Evolutionary conservation across 306 rosid species (phyloP).

Genomic region (Nissolia schottii): DNA sequence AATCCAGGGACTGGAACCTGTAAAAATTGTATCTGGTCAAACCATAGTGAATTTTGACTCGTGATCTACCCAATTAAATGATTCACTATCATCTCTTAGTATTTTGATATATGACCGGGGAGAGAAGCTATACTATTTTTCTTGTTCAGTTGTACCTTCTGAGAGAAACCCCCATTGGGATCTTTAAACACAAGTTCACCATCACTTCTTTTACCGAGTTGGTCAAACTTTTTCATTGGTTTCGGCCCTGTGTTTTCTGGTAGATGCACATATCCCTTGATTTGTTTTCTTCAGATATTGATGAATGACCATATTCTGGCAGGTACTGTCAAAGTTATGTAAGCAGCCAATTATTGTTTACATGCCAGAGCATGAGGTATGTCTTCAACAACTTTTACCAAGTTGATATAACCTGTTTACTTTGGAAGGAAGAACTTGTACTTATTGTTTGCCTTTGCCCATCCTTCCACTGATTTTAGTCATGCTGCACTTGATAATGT

Average conservation of each 20-base stretch:
- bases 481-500: not conserved
- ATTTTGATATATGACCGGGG: not conserved
- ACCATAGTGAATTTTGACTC: not conserved
- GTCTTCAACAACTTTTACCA: conserved; percentile 16
- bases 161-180: not conserved
- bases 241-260: not conserved
- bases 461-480: not conserved
- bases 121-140: not conserved
- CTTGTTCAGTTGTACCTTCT: not conserved
- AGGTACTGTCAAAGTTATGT: conserved; percentile 88
- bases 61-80: not conserved
- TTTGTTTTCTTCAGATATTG: conserved; percentile 7
- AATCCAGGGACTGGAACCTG: not conserved
- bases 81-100: not conserved
- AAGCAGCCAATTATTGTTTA: conserved; percentile 80
- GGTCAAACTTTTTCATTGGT: not conserved
- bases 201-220: not conserved
- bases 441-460: not conserved
- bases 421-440: not conserved
- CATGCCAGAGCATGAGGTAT: conserved; percentile 96
- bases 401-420: conserved; percentile 7
- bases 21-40: not conserved
- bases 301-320: conserved; percentile 29
- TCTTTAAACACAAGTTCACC: not conserved
- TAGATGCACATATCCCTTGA: not conserved